Base-by-base conservation (phyloP, 345 rosid species). In the Pseudoturritis turrita region DNA sequence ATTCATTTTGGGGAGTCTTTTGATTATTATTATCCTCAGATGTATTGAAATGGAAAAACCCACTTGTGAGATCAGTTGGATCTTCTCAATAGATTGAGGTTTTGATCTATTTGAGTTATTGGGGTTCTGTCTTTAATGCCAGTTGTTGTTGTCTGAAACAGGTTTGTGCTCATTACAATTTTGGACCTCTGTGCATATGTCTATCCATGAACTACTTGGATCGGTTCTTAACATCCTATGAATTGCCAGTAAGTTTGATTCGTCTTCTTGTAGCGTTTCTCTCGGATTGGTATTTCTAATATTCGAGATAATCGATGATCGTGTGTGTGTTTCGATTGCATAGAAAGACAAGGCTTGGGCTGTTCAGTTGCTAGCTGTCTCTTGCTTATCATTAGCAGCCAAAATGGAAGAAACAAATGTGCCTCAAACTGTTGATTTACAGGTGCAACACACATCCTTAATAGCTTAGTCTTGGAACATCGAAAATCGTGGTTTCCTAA, bases 381-480 rank as follows among this genome's bases (percentile, higher is more conserved):
- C 93, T 62, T 89, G 93, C 78, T 81, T 89, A 72, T 87, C 96
- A 37, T 75, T 89, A 64, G 96, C 91, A 35, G 85, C 88, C 57
- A 89, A 89, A 82, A 68, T 89, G 84, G 93, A 84, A 72, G 96
- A 89, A 85, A 78, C 80, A 8, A 72, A 83, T 71, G 78, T 84
- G 69, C 93, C 89, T 47, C 74, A 77, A 5, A 66, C 77, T 56
- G 65, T 88, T 67, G 88, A 89, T 82, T 73, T 89, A 67, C 91
- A 89, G 93, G 96, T 89, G 39, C 66, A 62, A 53, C 52, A 37
- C 51, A 47, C 77, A 65, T 73, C 39, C 46, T 43, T 56, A 13
- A n/a, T 12, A 23, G 15, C 35, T 41, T 11, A 31, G 46, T 28
- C 56, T 35, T 44, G 18, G 12, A 70, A 61, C 6, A 12, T 66